Conservation (phyloP, 495 filamentous ascomycete species). For the Talaromyces thailandensis region DNA sequence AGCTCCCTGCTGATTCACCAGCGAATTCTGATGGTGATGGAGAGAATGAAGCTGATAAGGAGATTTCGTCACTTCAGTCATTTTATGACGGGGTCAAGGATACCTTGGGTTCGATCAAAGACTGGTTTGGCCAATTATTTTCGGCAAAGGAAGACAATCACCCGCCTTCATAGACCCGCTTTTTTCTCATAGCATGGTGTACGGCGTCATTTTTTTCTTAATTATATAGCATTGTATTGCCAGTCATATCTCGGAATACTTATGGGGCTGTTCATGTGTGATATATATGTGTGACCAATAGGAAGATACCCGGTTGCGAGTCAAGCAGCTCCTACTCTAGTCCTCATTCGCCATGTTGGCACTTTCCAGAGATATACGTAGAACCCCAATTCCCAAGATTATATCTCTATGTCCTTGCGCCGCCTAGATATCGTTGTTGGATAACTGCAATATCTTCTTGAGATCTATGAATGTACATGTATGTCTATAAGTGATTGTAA, state of each 20-base stretch:
- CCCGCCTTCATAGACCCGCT: not conserved
- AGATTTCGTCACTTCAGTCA: slow-evolving; percentile 6
- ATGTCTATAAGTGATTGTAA: not conserved
- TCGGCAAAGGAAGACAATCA: slow-evolving; percentile 27
- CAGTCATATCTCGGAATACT: not conserved
- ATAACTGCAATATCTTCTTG: not conserved
- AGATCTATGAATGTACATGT: not conserved
- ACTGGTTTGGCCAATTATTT: slow-evolving; percentile 30
- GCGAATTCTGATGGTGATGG: slow-evolving; percentile 5
- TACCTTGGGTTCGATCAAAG: slow-evolving; percentile 26
- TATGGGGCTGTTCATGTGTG: not conserved
- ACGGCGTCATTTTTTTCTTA: not conserved
- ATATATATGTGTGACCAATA: not conserved
- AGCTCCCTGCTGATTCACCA: not conserved
- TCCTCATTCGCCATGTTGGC: not conserved
- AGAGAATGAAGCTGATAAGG: slow-evolving; percentile 10
- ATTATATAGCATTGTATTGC: not conserved
- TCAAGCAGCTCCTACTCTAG: not conserved
- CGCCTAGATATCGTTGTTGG: not conserved
- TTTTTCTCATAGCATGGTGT: not conserved
- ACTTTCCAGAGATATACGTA: not conserved
- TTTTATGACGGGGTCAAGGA: slow-evolving; percentile 30
- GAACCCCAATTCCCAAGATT: not conserved
- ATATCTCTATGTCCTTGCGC: not conserved
- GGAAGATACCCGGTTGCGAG: not conserved